Evolutionary conservation across 805 yeast genomes (phyloP).

Genomic region (Ogataea angusta): DNA sequence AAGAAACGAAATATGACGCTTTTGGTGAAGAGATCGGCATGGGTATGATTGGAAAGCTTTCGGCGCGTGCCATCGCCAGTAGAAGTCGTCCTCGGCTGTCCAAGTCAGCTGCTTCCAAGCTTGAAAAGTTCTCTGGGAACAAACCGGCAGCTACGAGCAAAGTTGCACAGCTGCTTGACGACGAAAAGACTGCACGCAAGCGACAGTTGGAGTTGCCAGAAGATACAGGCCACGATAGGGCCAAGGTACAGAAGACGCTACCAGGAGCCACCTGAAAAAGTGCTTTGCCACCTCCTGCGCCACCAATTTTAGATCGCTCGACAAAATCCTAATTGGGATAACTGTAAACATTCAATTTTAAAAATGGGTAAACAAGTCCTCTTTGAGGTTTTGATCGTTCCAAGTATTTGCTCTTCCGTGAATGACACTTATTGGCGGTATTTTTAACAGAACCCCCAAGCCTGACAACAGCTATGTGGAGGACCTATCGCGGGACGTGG

Average conservation of each 20-base stretch:
- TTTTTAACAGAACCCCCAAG: conserved; percentile 29
- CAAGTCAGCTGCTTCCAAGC: conserved; percentile 13
- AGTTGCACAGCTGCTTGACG: conserved; percentile 11
- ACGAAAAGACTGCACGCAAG: conserved; percentile 6
- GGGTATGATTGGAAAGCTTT: conserved; percentile 57
- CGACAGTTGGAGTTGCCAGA: conserved; percentile 1
- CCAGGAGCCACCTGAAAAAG: neutral
- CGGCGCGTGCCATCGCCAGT: conserved; percentile 19
- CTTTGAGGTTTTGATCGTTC: conserved; percentile 2
- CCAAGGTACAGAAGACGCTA: neutral
- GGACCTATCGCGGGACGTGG: conserved; percentile 34
- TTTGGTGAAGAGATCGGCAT: conserved; percentile 81
- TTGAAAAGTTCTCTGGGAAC: conserved; percentile 18
- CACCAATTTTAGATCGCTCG: neutral
- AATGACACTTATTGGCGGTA: conserved; percentile 31
- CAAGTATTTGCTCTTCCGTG: conserved; percentile 1
- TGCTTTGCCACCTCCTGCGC: neutral
- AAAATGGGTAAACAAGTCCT: conserved; percentile 3
- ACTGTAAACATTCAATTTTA: conserved; percentile 14
- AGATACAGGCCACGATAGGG: neutral
- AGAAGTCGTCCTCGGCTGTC: conserved; percentile 12
- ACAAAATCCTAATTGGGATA: conserved; percentile 10
- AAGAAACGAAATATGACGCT: conserved; percentile 55
- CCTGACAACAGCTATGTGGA: conserved; percentile 29
- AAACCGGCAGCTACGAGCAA: conserved; percentile 18